Base-by-base conservation (phyloP, 495 filamentous ascomycete genomes). In the Margaritispora aquatica region DNA sequence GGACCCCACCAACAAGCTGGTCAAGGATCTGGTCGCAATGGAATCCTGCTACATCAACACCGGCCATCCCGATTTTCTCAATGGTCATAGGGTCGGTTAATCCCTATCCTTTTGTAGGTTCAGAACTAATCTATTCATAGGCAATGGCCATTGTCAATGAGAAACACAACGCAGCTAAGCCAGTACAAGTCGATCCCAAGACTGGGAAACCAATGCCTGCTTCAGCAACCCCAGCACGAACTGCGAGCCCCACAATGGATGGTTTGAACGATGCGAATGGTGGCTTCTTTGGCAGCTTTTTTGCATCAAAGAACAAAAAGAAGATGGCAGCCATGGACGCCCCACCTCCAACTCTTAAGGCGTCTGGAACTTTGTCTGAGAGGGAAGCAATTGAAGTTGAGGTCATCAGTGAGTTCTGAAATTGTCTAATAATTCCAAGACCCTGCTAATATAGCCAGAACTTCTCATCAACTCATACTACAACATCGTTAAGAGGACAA, bases 261-360 rank as follows among this genome's bases (percentile, higher is more conserved):
- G 69, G 66, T 36, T 68, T 76, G 17, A 74, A 79, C 2, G 77
- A 73, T 13, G 82, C 85, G 41, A 81, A 85, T 65, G 73, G 80
- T 52, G 89, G 92, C 55, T 99, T 97, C 80, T 97, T 97, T 71
- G 92, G 93, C 59, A 93, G 88, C 70, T 97, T 97, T 81, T 97
- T 96, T 73, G 91, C 92, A 5, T 88, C 86, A 56, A 97, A 96
- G 82, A 97, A 97, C 73, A 99, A 97, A 84, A 99, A 97, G 86
- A 97, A 96, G 86, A 92, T 96, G 82, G 95, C 95, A 22, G 91
- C 93, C 57, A 97, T 97, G 95, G 95, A 97, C 66, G 77, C 95
- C 36, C 95, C 95, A 27, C 94, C 94, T 61, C 84, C 95, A 48
- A 89, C 82, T 41, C 81, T 99, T 58, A 99, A 97, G 75, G 95